Conservation (phyloP, 73 alveolate genomes). For the Breviolum minutum region DNA sequence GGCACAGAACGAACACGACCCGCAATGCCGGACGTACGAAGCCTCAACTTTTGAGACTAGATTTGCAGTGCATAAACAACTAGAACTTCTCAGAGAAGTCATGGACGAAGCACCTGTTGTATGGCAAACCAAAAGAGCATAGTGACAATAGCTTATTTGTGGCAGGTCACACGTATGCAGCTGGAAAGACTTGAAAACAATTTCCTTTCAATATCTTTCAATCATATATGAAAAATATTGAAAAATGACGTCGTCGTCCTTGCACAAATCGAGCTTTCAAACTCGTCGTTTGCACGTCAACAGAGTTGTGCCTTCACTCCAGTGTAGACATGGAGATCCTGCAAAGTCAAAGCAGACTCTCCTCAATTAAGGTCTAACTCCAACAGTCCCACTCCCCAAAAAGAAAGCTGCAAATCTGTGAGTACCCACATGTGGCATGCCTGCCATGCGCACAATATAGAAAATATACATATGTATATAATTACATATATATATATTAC, state of each 20-base stretch:
- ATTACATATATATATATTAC: too few relatives aligned
- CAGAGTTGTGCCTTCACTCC: slow-evolving; percentile 54
- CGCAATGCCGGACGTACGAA: too few relatives aligned
- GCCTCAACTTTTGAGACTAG: too few relatives aligned
- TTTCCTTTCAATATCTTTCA: not conserved
- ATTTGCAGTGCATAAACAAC: too few relatives aligned
- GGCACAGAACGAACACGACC: too few relatives aligned
- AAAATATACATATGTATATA: not conserved
- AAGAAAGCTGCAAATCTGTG: too few relatives aligned
- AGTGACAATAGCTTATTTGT: not conserved
- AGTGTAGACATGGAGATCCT: slow-evolving; percentile 90
- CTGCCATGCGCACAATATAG: not conserved
- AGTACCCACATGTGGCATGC: not conserved
- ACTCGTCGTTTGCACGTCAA: not conserved
- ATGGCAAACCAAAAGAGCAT: not conserved
- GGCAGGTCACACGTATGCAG: not conserved
- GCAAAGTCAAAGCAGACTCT: not conserved
- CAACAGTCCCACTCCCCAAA: too few relatives aligned
- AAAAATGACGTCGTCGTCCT: not conserved
- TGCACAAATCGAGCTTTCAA: not conserved
- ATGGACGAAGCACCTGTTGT: too few relatives aligned
- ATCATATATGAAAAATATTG: not conserved
- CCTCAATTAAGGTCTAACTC: not conserved
- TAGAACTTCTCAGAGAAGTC: too few relatives aligned
- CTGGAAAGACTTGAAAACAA: not conserved